A percentile compares a stretch with the other conserved stretches of the same genome.
Conservation (phyloP, 2,329 filamentous ascomycete species). For the Scytalidium sp. region DNA sequence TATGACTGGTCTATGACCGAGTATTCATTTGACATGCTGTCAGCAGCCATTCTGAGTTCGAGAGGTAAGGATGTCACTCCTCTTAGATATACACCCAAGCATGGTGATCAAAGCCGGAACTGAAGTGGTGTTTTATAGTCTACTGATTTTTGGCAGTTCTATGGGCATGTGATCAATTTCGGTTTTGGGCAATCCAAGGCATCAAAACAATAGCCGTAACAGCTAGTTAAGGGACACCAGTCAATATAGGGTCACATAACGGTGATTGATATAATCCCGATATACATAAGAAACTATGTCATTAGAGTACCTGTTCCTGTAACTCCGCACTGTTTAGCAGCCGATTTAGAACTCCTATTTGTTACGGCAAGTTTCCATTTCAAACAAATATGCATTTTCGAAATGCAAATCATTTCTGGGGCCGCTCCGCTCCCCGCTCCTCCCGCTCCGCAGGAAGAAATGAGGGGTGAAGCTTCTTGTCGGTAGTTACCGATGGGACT, state of each 20-base stretch:
- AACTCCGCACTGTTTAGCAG: background rate
- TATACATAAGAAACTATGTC: background rate
- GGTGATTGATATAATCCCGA: no score
- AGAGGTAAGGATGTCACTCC: background rate
- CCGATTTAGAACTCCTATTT: background rate
- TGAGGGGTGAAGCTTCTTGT: no score
- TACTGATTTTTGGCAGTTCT: no score
- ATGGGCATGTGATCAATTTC: no score
- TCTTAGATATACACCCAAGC: no score
- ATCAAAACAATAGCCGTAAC: no score
- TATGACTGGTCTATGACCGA: constrained; percentile 23
- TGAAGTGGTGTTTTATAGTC: no score
- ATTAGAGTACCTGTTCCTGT: background rate
- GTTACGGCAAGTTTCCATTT: background rate
- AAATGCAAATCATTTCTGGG: background rate
- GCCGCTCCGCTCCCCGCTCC: background rate
- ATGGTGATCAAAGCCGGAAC: no score
- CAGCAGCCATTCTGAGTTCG: background rate
- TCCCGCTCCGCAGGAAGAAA: background rate
- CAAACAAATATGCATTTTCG: background rate
- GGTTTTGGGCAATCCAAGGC: no score
- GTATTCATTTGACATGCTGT: constrained; percentile 11
- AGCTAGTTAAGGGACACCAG: no score
- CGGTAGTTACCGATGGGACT: no score
- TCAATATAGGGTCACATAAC: no score